Base-by-base conservation (phyloP, 331 rosid species). In the Saraca asoca region DNA sequence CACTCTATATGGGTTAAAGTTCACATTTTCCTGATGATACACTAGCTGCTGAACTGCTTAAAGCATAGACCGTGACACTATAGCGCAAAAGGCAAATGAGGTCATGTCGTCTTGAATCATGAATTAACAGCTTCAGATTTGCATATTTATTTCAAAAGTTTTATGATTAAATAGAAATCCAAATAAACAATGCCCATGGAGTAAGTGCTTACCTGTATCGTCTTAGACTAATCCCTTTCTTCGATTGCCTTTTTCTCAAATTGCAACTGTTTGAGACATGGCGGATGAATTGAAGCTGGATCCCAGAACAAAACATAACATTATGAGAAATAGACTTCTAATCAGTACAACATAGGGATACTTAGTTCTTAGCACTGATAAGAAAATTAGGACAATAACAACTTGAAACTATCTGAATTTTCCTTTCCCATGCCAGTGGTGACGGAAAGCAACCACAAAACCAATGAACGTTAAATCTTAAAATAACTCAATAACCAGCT, bases 261-360 rank as follows among this genome's bases (percentile, higher is more conserved):
- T 68, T 82, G 79, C 80, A 73, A 85, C 57, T 44, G 58, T 72
- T 69, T 62, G 95, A 84, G 64, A 84, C 78, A 67, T 89, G 96
- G 72, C 76, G 87, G 41, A 82, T 58, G 68, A 93, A 93, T 39
- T 51, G 81, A 72, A 93, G 98, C 96, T 89, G 80, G 64, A 45
- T 61, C 42, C 18, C 39, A 51, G 71, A 65, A 68, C 73, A 56
- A 71, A 50, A 68, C 16, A 76, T 8, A 81, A 64, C 9, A 43
- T 58, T 44, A 17, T 18, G 34, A 54, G 35, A 24, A 59, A 34
- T 42, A n/a, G 17, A 34, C 31, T 64, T 64, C 54, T 19, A 44
- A 39, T 39, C 8, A 54, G 10, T 6, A 37, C 59, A 74, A n/a
- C 17, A 41, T 44, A 48, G 51, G 34, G 18, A 50, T 66, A 17